Conservation (phyloP, 129 eudicot species). For the Helianthus tuberosus region DNA sequence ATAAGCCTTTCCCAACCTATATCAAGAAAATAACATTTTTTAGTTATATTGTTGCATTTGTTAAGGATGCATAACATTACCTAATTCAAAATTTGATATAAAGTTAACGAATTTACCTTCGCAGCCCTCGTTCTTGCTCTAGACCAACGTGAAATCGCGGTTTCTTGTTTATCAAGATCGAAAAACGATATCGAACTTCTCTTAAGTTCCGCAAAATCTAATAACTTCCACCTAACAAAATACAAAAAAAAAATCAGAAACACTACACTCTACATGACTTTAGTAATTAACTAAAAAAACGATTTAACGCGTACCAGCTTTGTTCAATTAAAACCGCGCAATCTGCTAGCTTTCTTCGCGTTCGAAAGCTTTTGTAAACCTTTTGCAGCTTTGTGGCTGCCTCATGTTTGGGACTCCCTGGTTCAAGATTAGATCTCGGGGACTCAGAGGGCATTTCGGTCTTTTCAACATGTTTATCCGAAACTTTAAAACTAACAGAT, state of each 20-base stretch:
- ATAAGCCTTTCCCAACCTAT: conserved; percentile 98
- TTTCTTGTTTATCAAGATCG: conserved; percentile 84
- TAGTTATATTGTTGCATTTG: neutral
- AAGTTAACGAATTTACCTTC: conserved; percentile 49
- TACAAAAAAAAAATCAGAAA: neutral
- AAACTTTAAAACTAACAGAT: conserved; percentile 54
- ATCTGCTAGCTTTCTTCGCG: conserved; percentile 94
- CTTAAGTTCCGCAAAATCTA: conserved; percentile 94
- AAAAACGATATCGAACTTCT: conserved; percentile 91
- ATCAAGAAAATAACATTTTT: neutral
- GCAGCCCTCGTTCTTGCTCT: conserved; percentile 98
- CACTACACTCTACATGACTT: neutral
- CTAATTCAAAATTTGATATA: neutral
- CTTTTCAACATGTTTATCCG: conserved; percentile 31
- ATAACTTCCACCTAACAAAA: conserved; percentile 76
- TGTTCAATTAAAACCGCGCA: conserved; percentile 95
- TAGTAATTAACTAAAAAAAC: neutral
- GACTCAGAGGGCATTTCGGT: conserved; percentile 28
- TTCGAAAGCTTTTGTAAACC: conserved; percentile 94
- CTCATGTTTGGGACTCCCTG: conserved; percentile 73
- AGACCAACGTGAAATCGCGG: conserved; percentile 94
- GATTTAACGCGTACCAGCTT: conserved; percentile 65
- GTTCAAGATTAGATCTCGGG: conserved; percentile 40
- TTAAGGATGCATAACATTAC: neutral
- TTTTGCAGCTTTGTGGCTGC: conserved; percentile 96